A percentile compares a stretch with the other conserved stretches of the same genome.
Conservation (phyloP, 2,329 filamentous ascomycete species). For the Raffaelea ambrosiae region DNA sequence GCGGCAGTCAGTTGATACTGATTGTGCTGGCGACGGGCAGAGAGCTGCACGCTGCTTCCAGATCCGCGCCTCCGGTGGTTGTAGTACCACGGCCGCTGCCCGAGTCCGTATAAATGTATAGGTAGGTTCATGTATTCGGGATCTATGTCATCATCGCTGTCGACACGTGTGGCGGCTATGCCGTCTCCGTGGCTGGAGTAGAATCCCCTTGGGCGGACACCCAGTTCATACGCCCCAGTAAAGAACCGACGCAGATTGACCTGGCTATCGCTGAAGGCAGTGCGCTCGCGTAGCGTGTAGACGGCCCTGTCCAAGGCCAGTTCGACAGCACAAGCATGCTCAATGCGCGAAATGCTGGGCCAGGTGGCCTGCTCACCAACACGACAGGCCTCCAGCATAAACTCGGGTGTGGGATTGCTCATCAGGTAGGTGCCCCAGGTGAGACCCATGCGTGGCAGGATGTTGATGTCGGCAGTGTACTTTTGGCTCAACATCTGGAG, state of each 20-base stretch:
- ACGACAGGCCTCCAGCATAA: slow-evolving; percentile 72
- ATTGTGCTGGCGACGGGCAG: slow-evolving; percentile 23
- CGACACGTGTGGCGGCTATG: too few species aligned
- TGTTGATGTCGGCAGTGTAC: slow-evolving; percentile 93
- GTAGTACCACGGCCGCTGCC: neutral
- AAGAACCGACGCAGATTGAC: slow-evolving; percentile 45
- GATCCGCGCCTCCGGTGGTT: slow-evolving; percentile 33
- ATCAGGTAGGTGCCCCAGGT: slow-evolving; percentile 53
- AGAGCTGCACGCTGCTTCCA: slow-evolving; percentile 36
- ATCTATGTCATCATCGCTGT: too few species aligned
- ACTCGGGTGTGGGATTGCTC: slow-evolving; percentile 75
- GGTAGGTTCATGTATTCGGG: too few species aligned
- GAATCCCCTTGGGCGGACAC: neutral
- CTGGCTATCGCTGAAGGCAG: slow-evolving; percentile 61
- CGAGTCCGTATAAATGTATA: neutral
- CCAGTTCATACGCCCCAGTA: slow-evolving; percentile 23
- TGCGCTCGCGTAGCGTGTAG: slow-evolving; percentile 55
- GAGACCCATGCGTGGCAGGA: slow-evolving; percentile 29
- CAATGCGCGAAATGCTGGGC: slow-evolving; percentile 78
- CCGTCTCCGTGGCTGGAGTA: too few species aligned
- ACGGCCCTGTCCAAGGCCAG: slow-evolving; percentile 72
- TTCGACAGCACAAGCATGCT: slow-evolving; percentile 83
- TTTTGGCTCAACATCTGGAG: slow-evolving; percentile 78
- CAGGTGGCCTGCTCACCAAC: slow-evolving; percentile 81
- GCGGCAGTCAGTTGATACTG: slow-evolving; percentile 23